Evolutionary conservation across 306 rosid species (phyloP).

Genomic region (Cucurbita argyrosperma): DNA sequence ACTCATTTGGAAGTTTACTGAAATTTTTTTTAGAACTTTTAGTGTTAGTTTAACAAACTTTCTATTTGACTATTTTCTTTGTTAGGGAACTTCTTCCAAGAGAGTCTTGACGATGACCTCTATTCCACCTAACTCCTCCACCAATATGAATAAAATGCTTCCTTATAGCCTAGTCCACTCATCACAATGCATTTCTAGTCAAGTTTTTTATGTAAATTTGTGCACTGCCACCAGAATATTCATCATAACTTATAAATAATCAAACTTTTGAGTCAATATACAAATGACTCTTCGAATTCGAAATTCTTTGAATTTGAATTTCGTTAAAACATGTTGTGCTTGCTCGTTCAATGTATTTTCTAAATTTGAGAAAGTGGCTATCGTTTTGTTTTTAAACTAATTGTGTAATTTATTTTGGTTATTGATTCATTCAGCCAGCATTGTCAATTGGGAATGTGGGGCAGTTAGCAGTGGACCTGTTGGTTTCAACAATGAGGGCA

Average conservation of each 20-base stretch:
- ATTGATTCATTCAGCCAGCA: slow-evolving; percentile 48
- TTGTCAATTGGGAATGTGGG: slow-evolving; percentile 90
- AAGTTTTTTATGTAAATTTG: not conserved
- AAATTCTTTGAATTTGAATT: not conserved
- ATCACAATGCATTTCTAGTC: not conserved
- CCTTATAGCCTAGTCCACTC: not conserved
- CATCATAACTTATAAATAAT: not conserved
- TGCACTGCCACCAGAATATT: not conserved
- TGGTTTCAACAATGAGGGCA: slow-evolving; percentile 49
- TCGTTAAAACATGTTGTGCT: not conserved
- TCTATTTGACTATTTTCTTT: not conserved
- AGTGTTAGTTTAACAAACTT: not conserved
- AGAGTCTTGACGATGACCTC: not conserved
- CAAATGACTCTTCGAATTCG: not conserved
- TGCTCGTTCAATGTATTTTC: not conserved
- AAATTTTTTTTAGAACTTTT: not conserved
- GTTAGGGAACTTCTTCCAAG: not conserved
- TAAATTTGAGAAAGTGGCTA: not conserved
- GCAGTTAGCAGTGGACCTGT: slow-evolving; percentile 63
- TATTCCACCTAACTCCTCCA: not conserved
- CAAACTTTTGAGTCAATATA: not conserved
- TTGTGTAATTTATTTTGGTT: not conserved
- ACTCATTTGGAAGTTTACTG: not conserved
- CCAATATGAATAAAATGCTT: not conserved
- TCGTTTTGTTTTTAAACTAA: not conserved